A percentile compares a stretch with the other conserved stretches of the same genome.
Evolutionary conservation across 139 green algal genomes (phyloP).

Genomic region (Volvox africanus): DNA sequence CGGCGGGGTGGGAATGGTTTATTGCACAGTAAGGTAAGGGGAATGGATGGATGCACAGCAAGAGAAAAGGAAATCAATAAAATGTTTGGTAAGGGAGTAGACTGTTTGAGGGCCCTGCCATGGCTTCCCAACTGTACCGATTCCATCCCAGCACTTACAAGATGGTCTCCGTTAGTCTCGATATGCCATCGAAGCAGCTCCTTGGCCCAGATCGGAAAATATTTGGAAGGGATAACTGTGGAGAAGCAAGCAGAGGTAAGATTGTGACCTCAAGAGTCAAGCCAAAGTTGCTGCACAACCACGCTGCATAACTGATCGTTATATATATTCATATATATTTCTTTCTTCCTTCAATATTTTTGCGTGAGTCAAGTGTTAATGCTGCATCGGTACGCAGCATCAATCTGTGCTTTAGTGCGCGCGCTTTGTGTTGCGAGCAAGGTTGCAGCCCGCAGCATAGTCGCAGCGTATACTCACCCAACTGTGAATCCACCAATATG

Average conservation of each 20-base stretch:
- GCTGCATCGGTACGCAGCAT: too few species aligned
- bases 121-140: neutral
- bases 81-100: too few species aligned
- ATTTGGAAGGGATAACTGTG: slow-evolving; percentile 61
- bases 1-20: neutral
- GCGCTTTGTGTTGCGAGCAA: too few species aligned
- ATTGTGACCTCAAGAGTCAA: too few species aligned
- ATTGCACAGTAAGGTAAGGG: neutral
- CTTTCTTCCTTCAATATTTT: too few species aligned
- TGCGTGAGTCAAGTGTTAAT: too few species aligned
- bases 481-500: slow-evolving; percentile 72
- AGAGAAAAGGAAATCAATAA: too few species aligned
- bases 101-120: neutral
- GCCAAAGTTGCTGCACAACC: neutral
- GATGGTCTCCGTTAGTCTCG: slow-evolving; percentile 69
- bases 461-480: too few species aligned
- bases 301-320: neutral
- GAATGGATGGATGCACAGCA: neutral
- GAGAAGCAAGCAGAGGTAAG: neutral
- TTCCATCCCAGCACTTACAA: slow-evolving; percentile 57
- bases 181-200: slow-evolving; percentile 72
- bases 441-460: too few species aligned
- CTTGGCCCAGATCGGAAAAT: slow-evolving; percentile 50
- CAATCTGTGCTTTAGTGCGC: too few species aligned
- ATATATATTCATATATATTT: too few species aligned